Conservation (phyloP, 768 basidiomycete species). For the Auriscalpium vulgare region DNA sequence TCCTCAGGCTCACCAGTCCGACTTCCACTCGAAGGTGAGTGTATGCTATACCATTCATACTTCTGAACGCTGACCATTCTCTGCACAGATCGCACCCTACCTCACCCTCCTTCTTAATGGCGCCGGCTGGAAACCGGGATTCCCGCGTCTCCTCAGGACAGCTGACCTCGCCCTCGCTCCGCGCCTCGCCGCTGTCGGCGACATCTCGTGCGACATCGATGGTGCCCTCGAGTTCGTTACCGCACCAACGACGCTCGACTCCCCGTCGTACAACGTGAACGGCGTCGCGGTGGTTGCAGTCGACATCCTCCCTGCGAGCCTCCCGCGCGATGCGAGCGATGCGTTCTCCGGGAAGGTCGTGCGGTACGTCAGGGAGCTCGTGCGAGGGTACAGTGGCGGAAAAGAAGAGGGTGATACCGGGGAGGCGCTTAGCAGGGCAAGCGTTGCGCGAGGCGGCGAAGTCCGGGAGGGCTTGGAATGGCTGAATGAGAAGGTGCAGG, state of each 20-base stretch:
- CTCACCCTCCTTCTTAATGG: constrained; percentile 82
- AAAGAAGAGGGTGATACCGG: constrained; percentile 22
- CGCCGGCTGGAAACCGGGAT: constrained; percentile 72
- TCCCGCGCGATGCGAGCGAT: constrained; percentile 74
- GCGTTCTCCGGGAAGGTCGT: constrained; percentile 63
- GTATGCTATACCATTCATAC: not conserved
- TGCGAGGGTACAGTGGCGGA: constrained; percentile 29
- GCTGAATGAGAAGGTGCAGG: constrained; percentile 46
- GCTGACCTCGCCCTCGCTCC: constrained; percentile 40
- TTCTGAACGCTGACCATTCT: not conserved
- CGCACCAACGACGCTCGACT: constrained; percentile 66
- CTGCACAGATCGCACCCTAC: constrained; percentile 71
- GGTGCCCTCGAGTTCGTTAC: constrained; percentile 83
- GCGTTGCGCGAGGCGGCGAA: constrained; percentile 53
- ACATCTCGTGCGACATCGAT: constrained; percentile 88
- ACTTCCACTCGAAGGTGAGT: constrained; percentile 58
- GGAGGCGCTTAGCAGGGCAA: constrained; percentile 58
- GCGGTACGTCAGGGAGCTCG: constrained; percentile 59
- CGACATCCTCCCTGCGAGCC: constrained; percentile 82
- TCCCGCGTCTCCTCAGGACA: constrained; percentile 73
- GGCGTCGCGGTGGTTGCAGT: constrained; percentile 78
- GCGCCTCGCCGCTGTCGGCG: constrained; percentile 68
- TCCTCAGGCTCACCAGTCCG: constrained; percentile 57
- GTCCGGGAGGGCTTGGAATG: constrained; percentile 47
- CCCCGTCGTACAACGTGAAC: constrained; percentile 64